Evolutionary conservation across 179 eudicot genomes (phyloP).

Genomic region (Nepenthes alata): DNA sequence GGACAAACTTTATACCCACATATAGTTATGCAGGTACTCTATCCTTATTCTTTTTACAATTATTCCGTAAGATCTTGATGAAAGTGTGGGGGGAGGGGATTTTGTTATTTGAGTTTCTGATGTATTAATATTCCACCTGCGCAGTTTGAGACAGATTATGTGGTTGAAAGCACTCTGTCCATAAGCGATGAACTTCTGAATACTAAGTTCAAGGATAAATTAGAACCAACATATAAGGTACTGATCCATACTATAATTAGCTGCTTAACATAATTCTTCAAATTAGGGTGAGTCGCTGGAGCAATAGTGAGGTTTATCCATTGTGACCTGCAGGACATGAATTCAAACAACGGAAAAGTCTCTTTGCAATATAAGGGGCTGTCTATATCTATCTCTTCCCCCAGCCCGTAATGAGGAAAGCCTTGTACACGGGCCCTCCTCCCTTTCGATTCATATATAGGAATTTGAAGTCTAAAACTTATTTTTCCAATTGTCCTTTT

Average conservation of each 20-base stretch:
- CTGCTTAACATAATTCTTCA: not conserved
- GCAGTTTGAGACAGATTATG: conserved; percentile 87
- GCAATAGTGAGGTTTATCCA: too few relatives aligned
- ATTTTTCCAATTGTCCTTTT: too few relatives aligned
- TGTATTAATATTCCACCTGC: conserved; percentile 6
- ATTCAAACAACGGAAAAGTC: too few relatives aligned
- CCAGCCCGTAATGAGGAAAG: too few relatives aligned
- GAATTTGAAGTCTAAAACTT: too few relatives aligned
- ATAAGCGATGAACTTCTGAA: conserved; percentile 65
- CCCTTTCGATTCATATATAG: too few relatives aligned
- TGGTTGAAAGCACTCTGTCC: conserved; percentile 56
- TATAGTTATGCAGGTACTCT: conserved; percentile 87
- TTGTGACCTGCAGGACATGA: too few relatives aligned
- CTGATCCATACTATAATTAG: not conserved
- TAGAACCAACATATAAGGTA: conserved; percentile 77
- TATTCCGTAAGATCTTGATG: not conserved
- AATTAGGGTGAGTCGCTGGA: too few relatives aligned
- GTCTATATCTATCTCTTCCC: too few relatives aligned
- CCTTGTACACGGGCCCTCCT: too few relatives aligned
- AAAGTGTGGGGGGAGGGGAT: not conserved
- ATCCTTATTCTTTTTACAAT: not conserved
- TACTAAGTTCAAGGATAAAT: conserved; percentile 80
- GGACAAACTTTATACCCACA: conserved; percentile 97
- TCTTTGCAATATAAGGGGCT: too few relatives aligned
- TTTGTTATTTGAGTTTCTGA: not conserved